Evolutionary conservation across 345 rosid genomes (phyloP).

Genomic region (Citrus cavaleriei): DNA sequence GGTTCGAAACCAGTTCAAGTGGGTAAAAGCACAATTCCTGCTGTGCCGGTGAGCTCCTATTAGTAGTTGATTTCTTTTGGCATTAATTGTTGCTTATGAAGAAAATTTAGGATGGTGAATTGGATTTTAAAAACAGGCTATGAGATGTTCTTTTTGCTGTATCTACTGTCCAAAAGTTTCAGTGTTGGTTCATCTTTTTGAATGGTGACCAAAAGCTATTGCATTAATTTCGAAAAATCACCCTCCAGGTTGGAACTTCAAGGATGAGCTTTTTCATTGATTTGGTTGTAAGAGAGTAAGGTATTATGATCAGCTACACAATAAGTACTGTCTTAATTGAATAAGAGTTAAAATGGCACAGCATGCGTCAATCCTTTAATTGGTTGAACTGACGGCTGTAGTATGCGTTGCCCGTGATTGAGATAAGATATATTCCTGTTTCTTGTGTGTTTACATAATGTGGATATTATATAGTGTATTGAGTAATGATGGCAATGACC

Average conservation of each 20-base stretch:
- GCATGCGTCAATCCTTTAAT: not conserved
- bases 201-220: not conserved
- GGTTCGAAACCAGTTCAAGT: slow-evolving; percentile 37
- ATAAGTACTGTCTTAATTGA: not conserved
- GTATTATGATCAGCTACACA: not conserved
- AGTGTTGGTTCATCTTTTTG: not conserved
- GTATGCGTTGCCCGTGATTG: not conserved
- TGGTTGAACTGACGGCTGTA: not conserved
- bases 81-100: not conserved
- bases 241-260: not conserved
- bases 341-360: not conserved
- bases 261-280: not conserved
- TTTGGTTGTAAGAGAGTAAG: not conserved
- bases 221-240: not conserved
- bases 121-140: not conserved
- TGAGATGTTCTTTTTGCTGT: not conserved
- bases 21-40: slow-evolving; percentile 38
- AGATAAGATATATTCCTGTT: not conserved
- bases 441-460: not conserved
- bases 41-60: slow-evolving; percentile 45
- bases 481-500: not conserved
- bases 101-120: not conserved
- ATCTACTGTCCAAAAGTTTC: not conserved
- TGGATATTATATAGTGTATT: not conserved
- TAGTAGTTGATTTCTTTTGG: not conserved